These are phyloP conservation scores for Punctularia strigosozonata DNA, from an alignment of 768 basidiomycete genomes.

Conservation along the genomic window DNA sequence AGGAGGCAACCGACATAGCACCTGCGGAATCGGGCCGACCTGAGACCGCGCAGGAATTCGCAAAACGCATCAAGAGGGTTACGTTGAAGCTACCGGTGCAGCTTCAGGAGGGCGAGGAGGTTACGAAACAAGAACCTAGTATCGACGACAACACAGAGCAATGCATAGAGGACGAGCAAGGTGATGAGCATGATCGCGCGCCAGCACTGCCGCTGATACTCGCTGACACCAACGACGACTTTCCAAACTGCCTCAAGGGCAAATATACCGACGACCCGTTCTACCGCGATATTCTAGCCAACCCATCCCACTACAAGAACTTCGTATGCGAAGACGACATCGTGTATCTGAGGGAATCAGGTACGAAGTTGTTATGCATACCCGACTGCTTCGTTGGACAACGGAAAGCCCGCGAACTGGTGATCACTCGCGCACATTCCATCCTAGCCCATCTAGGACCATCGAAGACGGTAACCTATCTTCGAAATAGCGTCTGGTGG, in stretches of 20 bases:
- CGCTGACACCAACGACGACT: neutral
- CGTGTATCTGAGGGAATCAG: neutral
- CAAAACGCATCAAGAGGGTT: constrained; percentile 3
- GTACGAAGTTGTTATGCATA: neutral
- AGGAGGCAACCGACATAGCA: neutral
- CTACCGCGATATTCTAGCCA: constrained; percentile 14
- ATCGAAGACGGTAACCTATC: constrained; percentile 10
- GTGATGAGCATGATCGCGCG: neutral
- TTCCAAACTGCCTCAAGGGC: constrained; percentile 6
- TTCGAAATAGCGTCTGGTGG: constrained; percentile 12
- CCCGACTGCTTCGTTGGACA: neutral
- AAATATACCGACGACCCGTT: constrained; percentile 19
- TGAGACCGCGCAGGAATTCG: constrained; percentile 5
- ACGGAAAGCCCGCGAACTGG: constrained; percentile 6
- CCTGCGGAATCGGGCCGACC: constrained; percentile 6
- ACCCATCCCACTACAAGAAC: constrained; percentile 8
- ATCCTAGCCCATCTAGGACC: constrained; percentile 11
- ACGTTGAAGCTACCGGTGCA: constrained; percentile 2
- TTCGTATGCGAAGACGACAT: neutral
- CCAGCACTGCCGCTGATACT: neutral
- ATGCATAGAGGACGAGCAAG: neutral
- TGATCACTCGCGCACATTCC: constrained; percentile 11
- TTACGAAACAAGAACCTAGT: neutral
- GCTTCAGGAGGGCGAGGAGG: constrained; percentile 3
- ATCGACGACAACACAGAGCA: neutral